Evolutionary conservation across 2,329 filamentous ascomycete genomes (phyloP).

Genomic region (Sarocladium brachiariae): DNA sequence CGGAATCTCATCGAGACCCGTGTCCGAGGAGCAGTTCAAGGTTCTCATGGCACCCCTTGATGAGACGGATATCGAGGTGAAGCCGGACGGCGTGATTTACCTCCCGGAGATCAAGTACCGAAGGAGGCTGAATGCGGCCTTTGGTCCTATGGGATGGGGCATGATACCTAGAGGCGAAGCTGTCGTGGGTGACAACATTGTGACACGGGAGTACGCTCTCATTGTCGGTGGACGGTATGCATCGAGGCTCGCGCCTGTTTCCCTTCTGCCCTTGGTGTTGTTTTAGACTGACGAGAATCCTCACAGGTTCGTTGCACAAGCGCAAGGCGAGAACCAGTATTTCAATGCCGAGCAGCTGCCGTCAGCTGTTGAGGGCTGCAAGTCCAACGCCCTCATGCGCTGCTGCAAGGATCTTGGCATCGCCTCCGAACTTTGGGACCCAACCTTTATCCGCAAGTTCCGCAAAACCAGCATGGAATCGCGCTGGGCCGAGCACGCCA

Average conservation of each 20-base stretch:
- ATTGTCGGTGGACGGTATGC: conserved; percentile 78
- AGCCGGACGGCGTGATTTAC: conserved; percentile 94
- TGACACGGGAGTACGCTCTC: conserved; percentile 88
- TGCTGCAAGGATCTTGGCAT: conserved; percentile 98
- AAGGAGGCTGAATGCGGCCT: conserved; percentile 79
- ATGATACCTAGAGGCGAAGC: conserved; percentile 81
- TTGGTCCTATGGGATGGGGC: conserved; percentile 94
- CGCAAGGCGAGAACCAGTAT: conserved; percentile 90
- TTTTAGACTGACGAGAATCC: too few species aligned
- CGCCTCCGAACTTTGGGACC: conserved; percentile 94
- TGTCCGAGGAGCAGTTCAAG: conserved; percentile 61
- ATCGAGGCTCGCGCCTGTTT: too few species aligned
- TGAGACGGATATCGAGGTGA: conserved; percentile 82
- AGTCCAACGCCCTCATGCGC: conserved; percentile 94
- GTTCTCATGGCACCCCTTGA: conserved; percentile 62
- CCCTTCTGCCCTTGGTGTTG: too few species aligned
- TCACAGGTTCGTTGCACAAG: conserved; percentile 77
- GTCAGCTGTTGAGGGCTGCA: conserved; percentile 92
- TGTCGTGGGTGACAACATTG: conserved; percentile 71
- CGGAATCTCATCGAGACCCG: conserved; percentile 65
- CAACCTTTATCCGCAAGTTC: conserved; percentile 78
- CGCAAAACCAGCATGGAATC: conserved; percentile 69
- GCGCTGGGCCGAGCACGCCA: conserved; percentile 81
- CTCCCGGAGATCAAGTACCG: conserved; percentile 98
- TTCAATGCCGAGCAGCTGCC: conserved; percentile 86